Evolutionary conservation across 1,139 yeast species (phyloP).

Genomic region (Candida dubliniensis): DNA sequence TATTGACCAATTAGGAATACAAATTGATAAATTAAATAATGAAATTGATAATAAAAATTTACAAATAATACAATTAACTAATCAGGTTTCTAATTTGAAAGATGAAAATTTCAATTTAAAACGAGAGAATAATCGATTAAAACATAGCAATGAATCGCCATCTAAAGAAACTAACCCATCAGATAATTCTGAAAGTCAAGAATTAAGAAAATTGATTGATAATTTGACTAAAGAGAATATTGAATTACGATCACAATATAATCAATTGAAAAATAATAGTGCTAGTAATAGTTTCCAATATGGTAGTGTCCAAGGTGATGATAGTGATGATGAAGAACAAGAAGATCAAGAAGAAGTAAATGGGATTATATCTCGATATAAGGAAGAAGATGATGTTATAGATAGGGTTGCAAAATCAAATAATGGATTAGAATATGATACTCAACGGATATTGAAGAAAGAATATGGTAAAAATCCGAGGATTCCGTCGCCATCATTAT

Average conservation of each 20-base stretch:
- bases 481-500: too few species aligned
- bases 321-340: constrained; percentile 1
- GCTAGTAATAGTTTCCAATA: background rate
- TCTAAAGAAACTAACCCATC: background rate
- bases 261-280: background rate
- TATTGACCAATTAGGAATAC: background rate
- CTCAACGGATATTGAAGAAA: too few species aligned
- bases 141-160: background rate
- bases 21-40: background rate
- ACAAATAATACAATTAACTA: background rate
- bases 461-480: too few species aligned
- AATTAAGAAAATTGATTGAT: background rate
- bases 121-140: background rate
- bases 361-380: background rate
- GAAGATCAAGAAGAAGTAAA: background rate
- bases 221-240: background rate
- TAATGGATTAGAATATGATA: too few species aligned
- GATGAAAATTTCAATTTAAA: background rate
- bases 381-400: background rate
- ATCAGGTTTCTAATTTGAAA: background rate
- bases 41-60: background rate
- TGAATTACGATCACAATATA: background rate
- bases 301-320: constrained; percentile 2
- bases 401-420: too few species aligned
- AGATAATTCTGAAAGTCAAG: background rate